Evolutionary conservation across 78 protist species (phyloP), one percentile per base, ranked within the genome.

Genomic region (Emiliania huxleyi): DNA sequence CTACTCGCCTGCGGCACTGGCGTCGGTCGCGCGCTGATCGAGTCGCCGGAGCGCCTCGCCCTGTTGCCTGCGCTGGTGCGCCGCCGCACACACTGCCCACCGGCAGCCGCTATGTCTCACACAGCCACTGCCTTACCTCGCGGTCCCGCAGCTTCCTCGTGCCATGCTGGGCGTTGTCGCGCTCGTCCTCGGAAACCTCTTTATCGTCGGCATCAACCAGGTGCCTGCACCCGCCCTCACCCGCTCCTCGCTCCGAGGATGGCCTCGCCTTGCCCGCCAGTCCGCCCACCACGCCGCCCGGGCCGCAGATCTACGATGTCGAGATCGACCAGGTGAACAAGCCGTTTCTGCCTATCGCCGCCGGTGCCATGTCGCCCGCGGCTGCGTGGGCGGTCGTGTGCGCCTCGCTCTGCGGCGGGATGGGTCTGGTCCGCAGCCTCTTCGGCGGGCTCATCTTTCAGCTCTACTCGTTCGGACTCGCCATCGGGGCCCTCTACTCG

Each of bases 331-430:
- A 23, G 26, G 38, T 93, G 46, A 93, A 93, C 92, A 93, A 93
- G 95, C 95, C 95, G 44, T 93, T 87, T 79, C 95, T 93, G 11
- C 95, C 95, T 37, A 88, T 93, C 45, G 90, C 95, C 23, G 92
- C 95, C 1, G 95, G 91, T 8, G n/a, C 0, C n/a, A 89, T 89
- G 46, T 35, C 77, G 18, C 73, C 73, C 77, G 33, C 18, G 23
- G 18, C 21, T 33, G 91, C 91, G 3, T 89, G 91, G 91, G 71
- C 37, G n/a, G 8, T 89, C 38, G 91, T 89, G 46, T 11, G 8
- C 23, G 71, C 52, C 73, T 62, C 56, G 5, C n/a, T 2, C 23
- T 11, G 0, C 37, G 75, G 44, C 56, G 91, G 91, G 21, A 45
- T 89, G 26, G 45, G 42, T 12, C 0, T 52, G 18, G 73, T 52